Percentiles rank a stretch among this genome's conserved stretches.
Evolutionary conservation across 2,329 filamentous ascomycete genomes (phyloP).

Genomic region (Penicillium hordei): DNA sequence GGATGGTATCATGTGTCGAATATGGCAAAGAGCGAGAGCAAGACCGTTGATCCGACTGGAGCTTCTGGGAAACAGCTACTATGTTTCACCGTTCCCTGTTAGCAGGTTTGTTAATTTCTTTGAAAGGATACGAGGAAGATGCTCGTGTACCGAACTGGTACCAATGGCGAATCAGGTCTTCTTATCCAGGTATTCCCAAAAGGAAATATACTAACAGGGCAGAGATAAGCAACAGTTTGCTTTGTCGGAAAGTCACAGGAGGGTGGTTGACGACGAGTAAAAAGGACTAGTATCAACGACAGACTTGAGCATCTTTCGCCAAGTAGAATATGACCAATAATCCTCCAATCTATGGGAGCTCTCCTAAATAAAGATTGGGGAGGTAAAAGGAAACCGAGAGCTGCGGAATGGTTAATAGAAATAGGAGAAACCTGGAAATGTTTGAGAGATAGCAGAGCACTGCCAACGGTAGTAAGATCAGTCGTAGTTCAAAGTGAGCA

Average conservation of each 20-base stretch:
- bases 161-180: not conserved
- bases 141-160: not conserved
- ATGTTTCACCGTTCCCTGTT: not conserved
- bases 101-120: not conserved
- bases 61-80: not conserved
- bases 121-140: not conserved
- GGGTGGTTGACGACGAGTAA: not conserved
- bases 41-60: not conserved
- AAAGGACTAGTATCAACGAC: conserved; percentile 2
- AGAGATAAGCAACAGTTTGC: not conserved
- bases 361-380: not conserved
- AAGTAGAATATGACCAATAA: conserved; percentile 1
- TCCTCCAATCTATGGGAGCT: not conserved
- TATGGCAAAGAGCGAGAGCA: not conserved
- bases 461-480: conserved; percentile 5
- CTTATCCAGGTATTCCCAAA: not conserved
- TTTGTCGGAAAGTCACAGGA: not conserved
- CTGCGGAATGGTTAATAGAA: not conserved
- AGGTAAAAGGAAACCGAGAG: not conserved
- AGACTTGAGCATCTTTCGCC: not conserved
- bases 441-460: not conserved
- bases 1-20: conserved; percentile 24
- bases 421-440: not conserved
- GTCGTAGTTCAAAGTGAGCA: conserved; percentile 4
- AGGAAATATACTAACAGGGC: not conserved